A percentile compares a stretch with the other conserved stretches of the same genome.
These are phyloP conservation scores for Tulasnella sp. DNA, from an alignment of 768 basidiomycete genomes.

Conservation along the genomic window DNA sequence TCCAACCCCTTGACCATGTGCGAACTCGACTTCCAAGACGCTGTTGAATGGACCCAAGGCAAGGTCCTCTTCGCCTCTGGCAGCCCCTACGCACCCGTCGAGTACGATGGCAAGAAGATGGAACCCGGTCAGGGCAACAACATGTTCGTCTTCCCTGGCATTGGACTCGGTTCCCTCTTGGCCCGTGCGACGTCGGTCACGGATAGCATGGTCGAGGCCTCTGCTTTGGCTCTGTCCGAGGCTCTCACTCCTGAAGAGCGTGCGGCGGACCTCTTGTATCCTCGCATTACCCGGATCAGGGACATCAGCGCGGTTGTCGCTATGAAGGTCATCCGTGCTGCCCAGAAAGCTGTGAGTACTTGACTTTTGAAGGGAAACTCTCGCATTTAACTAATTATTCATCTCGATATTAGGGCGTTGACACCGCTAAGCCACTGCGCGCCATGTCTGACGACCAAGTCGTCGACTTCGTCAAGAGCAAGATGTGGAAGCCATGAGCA, in stretches of 20 bases:
- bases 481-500: conserved; percentile 62
- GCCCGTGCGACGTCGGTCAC: conserved; percentile 61
- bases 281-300: conserved; percentile 69
- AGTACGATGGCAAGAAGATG: conserved; percentile 46
- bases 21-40: conserved; percentile 73
- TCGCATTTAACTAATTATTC: conserved; percentile 23
- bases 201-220: conserved; percentile 82
- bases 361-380: not conserved
- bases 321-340: conserved; percentile 63
- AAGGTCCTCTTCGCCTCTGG: conserved; percentile 74
- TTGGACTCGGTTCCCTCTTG: conserved; percentile 75
- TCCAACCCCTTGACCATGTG: conserved; percentile 81
- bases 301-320: conserved; percentile 78
- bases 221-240: conserved; percentile 69
- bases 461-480: conserved; percentile 44
- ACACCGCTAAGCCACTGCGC: conserved; percentile 47
- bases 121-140: conserved; percentile 92
- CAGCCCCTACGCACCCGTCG: conserved; percentile 67
- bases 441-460: conserved; percentile 50
- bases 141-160: conserved; percentile 49
- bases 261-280: conserved; percentile 64
- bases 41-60: conserved; percentile 45
- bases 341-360: conserved; percentile 60
- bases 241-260: conserved; percentile 66
- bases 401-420: conserved; percentile 42